These are phyloP conservation scores for Casuarina cunninghamiana DNA, from an alignment of 306 rosid species.

Conservation along the genomic window DNA sequence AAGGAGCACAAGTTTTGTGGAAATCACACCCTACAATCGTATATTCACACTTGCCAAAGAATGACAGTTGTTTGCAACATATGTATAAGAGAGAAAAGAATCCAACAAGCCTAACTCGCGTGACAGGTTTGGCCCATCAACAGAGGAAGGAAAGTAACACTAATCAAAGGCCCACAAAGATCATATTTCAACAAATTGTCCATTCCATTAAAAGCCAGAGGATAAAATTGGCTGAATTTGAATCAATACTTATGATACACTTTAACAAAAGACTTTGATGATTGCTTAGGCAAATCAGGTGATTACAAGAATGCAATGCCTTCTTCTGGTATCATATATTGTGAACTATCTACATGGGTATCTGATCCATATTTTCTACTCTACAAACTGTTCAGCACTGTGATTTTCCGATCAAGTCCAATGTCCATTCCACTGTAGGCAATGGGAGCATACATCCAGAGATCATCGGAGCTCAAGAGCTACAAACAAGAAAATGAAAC, in stretches of 20 bases:
- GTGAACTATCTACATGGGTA: neutral
- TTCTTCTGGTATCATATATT: neutral
- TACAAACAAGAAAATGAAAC: constrained; percentile 36
- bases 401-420: constrained; percentile 59
- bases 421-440: constrained; percentile 87
- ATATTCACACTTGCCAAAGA: too few relatives aligned
- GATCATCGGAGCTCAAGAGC: constrained; percentile 85
- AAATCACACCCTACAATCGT: too few relatives aligned
- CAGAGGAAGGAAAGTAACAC: too few relatives aligned
- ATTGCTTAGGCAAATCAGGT: neutral
- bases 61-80: too few relatives aligned
- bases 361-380: constrained; percentile 8
- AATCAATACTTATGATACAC: neutral
- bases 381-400: constrained; percentile 38
- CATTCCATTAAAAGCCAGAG: neutral
- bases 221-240: neutral
- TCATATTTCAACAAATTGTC: neutral
- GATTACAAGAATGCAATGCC: neutral
- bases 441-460: constrained; percentile 95
- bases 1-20: too few relatives aligned
- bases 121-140: too few relatives aligned
- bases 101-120: too few relatives aligned
- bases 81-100: too few relatives aligned
- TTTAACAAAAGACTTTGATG: neutral
- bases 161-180: neutral